Percentiles rank a stretch among this genome's conserved stretches.
These are phyloP conservation scores for Flaveria ramosissima DNA, from an alignment of 129 eudicot species.

Conservation along the genomic window DNA sequence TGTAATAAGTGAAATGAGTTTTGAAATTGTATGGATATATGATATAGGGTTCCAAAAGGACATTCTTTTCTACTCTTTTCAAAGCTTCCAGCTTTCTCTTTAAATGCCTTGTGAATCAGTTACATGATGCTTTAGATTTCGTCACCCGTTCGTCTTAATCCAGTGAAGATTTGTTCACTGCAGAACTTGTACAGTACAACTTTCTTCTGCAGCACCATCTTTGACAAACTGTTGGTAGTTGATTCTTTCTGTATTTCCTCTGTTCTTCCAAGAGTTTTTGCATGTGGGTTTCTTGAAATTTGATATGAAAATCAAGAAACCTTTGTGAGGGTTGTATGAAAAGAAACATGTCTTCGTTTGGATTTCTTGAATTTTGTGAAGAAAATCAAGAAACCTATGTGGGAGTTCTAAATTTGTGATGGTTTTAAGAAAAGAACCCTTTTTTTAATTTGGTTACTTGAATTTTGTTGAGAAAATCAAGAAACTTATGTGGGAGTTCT, in stretches of 20 bases:
- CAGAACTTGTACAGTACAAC: constrained; percentile 24
- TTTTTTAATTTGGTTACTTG: constrained; percentile 24
- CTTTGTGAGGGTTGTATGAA: constrained; percentile 10
- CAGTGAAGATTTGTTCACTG: constrained; percentile 9
- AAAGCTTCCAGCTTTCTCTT: constrained; percentile 24
- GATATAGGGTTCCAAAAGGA: constrained; percentile 26
- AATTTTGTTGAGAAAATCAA: constrained; percentile 18
- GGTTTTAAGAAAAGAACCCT: background rate
- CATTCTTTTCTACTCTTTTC: constrained; percentile 6
- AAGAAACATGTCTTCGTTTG: constrained; percentile 1
- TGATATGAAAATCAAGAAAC: constrained; percentile 20
- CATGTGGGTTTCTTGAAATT: constrained; percentile 28
- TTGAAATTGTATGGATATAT: constrained; percentile 14
- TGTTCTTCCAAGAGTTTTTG: constrained; percentile 21
- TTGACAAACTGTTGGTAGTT: constrained; percentile 24
- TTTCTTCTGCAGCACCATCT: background rate
- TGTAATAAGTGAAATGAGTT: constrained; percentile 20
- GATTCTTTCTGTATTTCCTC: constrained; percentile 22
- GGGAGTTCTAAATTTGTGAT: constrained; percentile 15
- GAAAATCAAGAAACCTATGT: constrained; percentile 21
- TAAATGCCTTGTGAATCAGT: constrained; percentile 22
- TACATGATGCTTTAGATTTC: constrained; percentile 27
- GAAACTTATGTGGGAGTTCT: constrained; percentile 19
- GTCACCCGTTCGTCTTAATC: constrained; percentile 2
- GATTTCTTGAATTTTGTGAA: constrained; percentile 22